Conservation (phyloP, 192 early-diverging fungal genomes). For the Glomus cerebriforme region DNA sequence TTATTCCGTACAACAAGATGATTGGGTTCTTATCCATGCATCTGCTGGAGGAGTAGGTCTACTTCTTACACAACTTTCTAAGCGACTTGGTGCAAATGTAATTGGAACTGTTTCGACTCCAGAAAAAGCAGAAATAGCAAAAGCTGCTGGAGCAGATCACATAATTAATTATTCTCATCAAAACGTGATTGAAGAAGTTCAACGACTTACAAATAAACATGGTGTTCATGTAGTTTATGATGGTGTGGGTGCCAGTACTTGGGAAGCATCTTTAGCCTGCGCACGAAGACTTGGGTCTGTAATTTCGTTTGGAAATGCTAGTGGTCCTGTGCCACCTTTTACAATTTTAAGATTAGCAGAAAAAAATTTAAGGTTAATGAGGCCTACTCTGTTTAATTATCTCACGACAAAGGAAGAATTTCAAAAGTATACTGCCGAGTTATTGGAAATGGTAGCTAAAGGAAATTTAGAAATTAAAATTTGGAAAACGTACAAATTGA, state of each 20-base stretch:
- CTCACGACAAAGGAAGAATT: slow-evolving; percentile 69
- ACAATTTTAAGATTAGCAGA: slow-evolving; percentile 56
- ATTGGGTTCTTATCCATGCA: slow-evolving; percentile 86
- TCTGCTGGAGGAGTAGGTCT: slow-evolving; percentile 89
- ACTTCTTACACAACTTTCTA: slow-evolving; percentile 76
- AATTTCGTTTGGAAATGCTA: slow-evolving; percentile 89
- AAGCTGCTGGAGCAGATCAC: slow-evolving; percentile 67
- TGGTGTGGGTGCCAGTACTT: slow-evolving; percentile 90
- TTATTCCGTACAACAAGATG: slow-evolving; percentile 70
- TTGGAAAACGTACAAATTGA: slow-evolving; percentile 75
- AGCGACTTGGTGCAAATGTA: slow-evolving; percentile 77
- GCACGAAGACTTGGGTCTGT: slow-evolving; percentile 67
- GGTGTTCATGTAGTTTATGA: slow-evolving; percentile 86
- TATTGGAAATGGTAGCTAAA: slow-evolving; percentile 62
- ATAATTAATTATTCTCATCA: slow-evolving; percentile 66
- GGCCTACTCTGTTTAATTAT: slow-evolving; percentile 77
- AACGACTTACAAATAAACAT: slow-evolving; percentile 67
- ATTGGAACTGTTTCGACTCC: slow-evolving; percentile 81
- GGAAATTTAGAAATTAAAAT: slow-evolving; percentile 68
- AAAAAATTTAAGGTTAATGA: slow-evolving; percentile 73
- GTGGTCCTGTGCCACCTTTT: slow-evolving; percentile 75
- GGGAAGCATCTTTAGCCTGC: slow-evolving; percentile 67
- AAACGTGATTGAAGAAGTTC: slow-evolving; percentile 68
- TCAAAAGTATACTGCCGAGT: slow-evolving; percentile 53
- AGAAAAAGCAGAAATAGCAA: slow-evolving; percentile 68